A percentile compares a stretch with the other conserved stretches of the same genome.
phyloP scores from a whole-genome alignment of 768 basidiomycete genomes.

The Leccinum ochraceum region DNA sequence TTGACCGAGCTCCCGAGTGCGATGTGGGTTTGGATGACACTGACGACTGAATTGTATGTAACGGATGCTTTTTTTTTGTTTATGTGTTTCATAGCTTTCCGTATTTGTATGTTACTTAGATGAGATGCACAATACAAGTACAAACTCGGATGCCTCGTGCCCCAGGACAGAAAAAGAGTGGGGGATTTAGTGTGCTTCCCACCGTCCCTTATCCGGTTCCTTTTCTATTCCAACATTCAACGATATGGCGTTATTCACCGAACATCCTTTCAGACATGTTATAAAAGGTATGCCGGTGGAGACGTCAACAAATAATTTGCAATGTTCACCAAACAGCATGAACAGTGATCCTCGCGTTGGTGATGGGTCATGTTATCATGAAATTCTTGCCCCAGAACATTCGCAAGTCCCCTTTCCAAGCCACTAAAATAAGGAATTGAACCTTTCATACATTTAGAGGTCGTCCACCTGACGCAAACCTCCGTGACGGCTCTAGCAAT shows the following conservation, averaged over 20 bases:
- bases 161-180: constrained; percentile 24
- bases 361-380: constrained; percentile 51
- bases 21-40: constrained; percentile 4
- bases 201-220: constrained; percentile 26
- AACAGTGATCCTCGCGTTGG: constrained; percentile 49
- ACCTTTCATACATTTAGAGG: constrained; percentile 41
- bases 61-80: constrained; percentile 12
- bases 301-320: constrained; percentile 1
- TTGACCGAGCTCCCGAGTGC: not conserved
- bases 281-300: constrained; percentile 28
- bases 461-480: constrained; percentile 70
- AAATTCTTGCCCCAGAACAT: constrained; percentile 43
- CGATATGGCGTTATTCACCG: constrained; percentile 33
- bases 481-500: constrained; percentile 70
- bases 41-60: constrained; percentile 11
- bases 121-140: constrained; percentile 10
- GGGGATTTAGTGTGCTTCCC: constrained; percentile 21
- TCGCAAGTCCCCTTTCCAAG: constrained; percentile 27
- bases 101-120: constrained; percentile 14
- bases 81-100: constrained; percentile 8
- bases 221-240: constrained; percentile 15
- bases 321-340: constrained; percentile 14
- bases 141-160: constrained; percentile 30
- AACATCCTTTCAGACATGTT: constrained; percentile 36
- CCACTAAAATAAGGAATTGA: constrained; percentile 13